Conservation (phyloP, 2,329 filamentous ascomycete genomes). For the Claviceps humidiphila region DNA sequence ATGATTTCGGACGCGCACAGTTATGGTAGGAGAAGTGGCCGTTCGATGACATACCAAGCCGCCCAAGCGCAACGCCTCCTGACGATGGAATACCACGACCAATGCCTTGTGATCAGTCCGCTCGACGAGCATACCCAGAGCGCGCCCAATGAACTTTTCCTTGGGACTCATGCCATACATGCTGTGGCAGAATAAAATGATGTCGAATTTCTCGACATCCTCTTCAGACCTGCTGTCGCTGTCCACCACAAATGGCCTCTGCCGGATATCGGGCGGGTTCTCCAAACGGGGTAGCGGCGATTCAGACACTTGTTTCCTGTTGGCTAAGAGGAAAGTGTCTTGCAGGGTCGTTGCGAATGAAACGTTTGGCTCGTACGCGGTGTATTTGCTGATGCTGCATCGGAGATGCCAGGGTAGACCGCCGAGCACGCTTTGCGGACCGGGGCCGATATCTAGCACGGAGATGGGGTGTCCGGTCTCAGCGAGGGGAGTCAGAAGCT, state of each 20-base stretch:
- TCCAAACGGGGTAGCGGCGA: neutral
- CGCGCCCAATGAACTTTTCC: constrained; percentile 27
- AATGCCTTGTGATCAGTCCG: constrained; percentile 20
- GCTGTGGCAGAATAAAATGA: constrained; percentile 50
- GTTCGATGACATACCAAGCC: constrained; percentile 34
- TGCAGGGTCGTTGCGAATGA: neutral
- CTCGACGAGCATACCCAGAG: constrained; percentile 33
- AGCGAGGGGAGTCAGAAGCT: constrained; percentile 20
- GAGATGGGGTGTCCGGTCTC: constrained; percentile 30
- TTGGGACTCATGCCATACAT: constrained; percentile 47
- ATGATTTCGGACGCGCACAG: constrained; percentile 28
- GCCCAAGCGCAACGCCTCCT: constrained; percentile 27
- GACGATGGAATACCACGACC: constrained; percentile 43
- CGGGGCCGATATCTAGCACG: constrained; percentile 46
- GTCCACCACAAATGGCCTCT: neutral
- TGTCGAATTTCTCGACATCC: constrained; percentile 30
- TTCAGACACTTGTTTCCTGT: neutral
- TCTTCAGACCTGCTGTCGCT: neutral
- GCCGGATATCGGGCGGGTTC: neutral
- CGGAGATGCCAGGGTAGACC: constrained; percentile 29
- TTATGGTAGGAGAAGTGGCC: constrained; percentile 31
- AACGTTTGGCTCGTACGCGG: neutral
- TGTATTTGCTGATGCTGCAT: constrained; percentile 14
- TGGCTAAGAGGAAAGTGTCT: neutral
- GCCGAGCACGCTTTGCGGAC: constrained; percentile 39